A percentile compares a stretch with the other conserved stretches of the same genome.
phyloP scores from a whole-genome alignment of 2,329 filamentous ascomycete genomes.

The Botryotinia narcissicola region DNA sequence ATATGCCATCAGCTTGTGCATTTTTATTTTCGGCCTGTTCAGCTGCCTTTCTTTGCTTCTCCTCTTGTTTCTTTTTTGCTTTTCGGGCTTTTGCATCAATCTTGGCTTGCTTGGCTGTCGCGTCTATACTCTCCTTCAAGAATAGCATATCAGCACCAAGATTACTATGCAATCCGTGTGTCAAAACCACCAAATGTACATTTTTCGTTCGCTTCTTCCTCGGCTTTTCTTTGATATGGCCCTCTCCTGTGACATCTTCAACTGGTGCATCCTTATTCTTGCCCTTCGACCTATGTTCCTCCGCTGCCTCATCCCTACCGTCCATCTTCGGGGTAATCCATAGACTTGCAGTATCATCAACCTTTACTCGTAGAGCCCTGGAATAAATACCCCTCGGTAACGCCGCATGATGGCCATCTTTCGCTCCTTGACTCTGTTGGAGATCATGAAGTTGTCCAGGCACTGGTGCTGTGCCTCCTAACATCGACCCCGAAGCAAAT shows the following conservation, averaged over 20 bases:
- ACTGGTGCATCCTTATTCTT: slow-evolving; percentile 29
- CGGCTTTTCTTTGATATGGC: slow-evolving; percentile 26
- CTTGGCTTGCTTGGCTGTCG: slow-evolving; percentile 70
- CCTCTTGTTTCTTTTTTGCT: slow-evolving; percentile 46
- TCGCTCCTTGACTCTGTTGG: slow-evolving; percentile 59
- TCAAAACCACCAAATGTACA: slow-evolving; percentile 86
- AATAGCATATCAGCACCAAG: slow-evolving; percentile 95
- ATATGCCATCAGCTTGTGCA: slow-evolving; percentile 21
- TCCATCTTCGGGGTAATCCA: slow-evolving; percentile 93
- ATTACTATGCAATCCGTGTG: slow-evolving; percentile 94
- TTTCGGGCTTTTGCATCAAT: slow-evolving; percentile 63
- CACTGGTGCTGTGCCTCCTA: slow-evolving; percentile 44
- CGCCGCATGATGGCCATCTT: slow-evolving; percentile 57
- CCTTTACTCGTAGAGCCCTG: slow-evolving; percentile 69
- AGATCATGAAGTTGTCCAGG: slow-evolving; percentile 76
- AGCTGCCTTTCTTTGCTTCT: slow-evolving; percentile 26
- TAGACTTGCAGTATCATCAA: slow-evolving; percentile 83
- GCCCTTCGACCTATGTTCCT: slow-evolving; percentile 31
- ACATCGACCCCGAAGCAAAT: slow-evolving; percentile 34
- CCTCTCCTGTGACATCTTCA: slow-evolving; percentile 30
- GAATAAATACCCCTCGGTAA: slow-evolving; percentile 80
- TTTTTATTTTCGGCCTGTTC: not conserved
- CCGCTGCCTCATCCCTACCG: slow-evolving; percentile 48
- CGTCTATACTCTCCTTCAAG: slow-evolving; percentile 95
- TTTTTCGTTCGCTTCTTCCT: slow-evolving; percentile 63